phyloP scores from a whole-genome alignment of 2,329 filamentous ascomycete species.

The Niveomyces coronatus region DNA sequence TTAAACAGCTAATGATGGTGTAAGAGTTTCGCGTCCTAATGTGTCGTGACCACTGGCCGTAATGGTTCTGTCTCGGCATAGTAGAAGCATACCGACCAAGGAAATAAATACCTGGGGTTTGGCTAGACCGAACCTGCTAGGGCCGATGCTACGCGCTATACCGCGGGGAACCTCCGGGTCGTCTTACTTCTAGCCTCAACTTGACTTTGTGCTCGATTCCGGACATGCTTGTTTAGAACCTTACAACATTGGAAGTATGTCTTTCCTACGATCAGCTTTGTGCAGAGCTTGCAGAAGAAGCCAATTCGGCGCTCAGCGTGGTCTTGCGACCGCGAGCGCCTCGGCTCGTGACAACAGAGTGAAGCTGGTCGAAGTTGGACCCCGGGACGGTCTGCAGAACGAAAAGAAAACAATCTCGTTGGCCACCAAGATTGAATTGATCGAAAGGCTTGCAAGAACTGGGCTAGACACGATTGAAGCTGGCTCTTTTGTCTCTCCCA shows the following conservation, averaged over 20 bases:
- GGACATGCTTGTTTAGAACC: neutral
- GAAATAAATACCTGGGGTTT: neutral
- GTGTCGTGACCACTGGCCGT: neutral
- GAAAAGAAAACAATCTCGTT: slow-evolving; percentile 63
- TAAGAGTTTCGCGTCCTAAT: neutral
- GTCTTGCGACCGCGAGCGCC: slow-evolving; percentile 30
- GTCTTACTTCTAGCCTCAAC: slow-evolving; percentile 5
- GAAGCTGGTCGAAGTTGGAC: slow-evolving; percentile 72
- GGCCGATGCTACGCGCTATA: slow-evolving; percentile 10
- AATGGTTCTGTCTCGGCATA: neutral
- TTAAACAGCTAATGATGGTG: neutral
- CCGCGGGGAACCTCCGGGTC: slow-evolving; percentile 6
- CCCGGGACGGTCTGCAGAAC: slow-evolving; percentile 80
- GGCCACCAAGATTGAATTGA: slow-evolving; percentile 65
- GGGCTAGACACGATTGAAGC: slow-evolving; percentile 68
- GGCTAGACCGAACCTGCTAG: slow-evolving; percentile 4
- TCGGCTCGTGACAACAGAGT: slow-evolving; percentile 33
- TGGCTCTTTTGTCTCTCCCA: slow-evolving; percentile 73
- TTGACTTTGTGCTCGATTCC: slow-evolving; percentile 7
- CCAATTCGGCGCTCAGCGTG: slow-evolving; percentile 21
- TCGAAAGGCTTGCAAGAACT: slow-evolving; percentile 56
- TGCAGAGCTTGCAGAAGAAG: slow-evolving; percentile 29
- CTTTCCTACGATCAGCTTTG: slow-evolving; percentile 25
- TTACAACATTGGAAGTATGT: slow-evolving; percentile 18
- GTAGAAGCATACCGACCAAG: no score